A percentile compares a stretch with the other conserved stretches of the same genome.
Evolutionary conservation across 768 basidiomycete species (phyloP).

Genomic region (Lactarius trivialis): DNA sequence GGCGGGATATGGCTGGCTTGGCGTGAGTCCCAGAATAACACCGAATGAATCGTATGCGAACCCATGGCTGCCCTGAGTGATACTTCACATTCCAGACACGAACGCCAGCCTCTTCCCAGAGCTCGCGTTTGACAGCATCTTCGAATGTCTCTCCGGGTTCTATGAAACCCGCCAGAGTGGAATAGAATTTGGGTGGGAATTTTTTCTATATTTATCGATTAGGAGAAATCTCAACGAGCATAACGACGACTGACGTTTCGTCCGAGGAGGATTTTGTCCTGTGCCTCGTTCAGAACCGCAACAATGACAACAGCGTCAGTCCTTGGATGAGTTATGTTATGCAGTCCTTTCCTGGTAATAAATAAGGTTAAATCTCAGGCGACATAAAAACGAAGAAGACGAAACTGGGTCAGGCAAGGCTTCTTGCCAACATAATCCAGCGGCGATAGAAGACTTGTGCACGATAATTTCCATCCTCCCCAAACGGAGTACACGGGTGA

Average conservation of each 20-base stretch:
- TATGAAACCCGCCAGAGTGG: constrained; percentile 87
- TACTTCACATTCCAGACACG: constrained; percentile 76
- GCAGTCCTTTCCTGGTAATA: constrained; percentile 61
- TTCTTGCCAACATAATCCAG: constrained; percentile 52
- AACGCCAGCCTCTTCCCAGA: constrained; percentile 96
- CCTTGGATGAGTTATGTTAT: constrained; percentile 80
- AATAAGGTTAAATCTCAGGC: constrained; percentile 8
- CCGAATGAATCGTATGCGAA: constrained; percentile 30
- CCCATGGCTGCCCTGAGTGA: constrained; percentile 86
- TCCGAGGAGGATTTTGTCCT: constrained; percentile 82
- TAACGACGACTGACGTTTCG: constrained; percentile 57
- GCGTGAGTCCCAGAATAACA: background rate
- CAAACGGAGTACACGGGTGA: constrained; percentile 75
- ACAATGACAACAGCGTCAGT: constrained; percentile 91
- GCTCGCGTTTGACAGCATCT: constrained; percentile 85
- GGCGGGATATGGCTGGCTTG: constrained; percentile 74
- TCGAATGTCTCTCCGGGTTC: constrained; percentile 95
- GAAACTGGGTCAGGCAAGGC: constrained; percentile 69
- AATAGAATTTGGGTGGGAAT: constrained; percentile 70
- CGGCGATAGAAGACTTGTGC: constrained; percentile 72
- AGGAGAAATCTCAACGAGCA: background rate
- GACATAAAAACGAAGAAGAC: constrained; percentile 14
- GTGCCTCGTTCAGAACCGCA: constrained; percentile 71
- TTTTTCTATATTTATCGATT: constrained; percentile 41
- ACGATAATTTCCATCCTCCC: constrained; percentile 94